Conservation (phyloP, 768 basidiomycete genomes). For the Rhizopogon rudus region DNA sequence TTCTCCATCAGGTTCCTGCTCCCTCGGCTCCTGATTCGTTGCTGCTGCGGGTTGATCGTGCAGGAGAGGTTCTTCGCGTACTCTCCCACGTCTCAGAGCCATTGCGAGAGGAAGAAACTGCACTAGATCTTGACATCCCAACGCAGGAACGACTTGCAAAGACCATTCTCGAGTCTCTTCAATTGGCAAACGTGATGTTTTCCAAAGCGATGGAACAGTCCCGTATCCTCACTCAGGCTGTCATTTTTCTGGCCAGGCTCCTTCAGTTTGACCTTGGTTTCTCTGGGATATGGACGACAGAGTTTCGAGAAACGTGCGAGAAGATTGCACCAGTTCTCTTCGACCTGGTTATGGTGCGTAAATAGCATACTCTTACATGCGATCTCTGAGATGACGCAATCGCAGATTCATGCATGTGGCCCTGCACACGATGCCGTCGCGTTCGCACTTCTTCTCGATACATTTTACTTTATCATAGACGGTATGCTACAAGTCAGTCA, state of each 20-base stretch:
- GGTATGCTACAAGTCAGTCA: conserved; percentile 36
- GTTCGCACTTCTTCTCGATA: conserved; percentile 69
- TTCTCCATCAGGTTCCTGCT: conserved; percentile 34
- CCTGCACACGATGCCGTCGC: conserved; percentile 47
- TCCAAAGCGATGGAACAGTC: conserved; percentile 15
- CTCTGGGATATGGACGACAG: conserved; percentile 49
- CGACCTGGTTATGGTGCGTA: conserved; percentile 47
- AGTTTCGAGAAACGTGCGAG: conserved; percentile 41
- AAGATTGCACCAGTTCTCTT: conserved; percentile 41
- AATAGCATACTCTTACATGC: conserved; percentile 2
- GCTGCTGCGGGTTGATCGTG: conserved; percentile 41
- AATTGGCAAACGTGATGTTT: conserved; percentile 33
- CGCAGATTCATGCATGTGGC: conserved; percentile 54
- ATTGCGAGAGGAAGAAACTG: conserved; percentile 43
- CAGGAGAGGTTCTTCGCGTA: conserved; percentile 66
- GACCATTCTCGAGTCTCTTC: conserved; percentile 43
- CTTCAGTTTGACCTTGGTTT: conserved; percentile 74
- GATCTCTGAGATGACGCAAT: conserved; percentile 3
- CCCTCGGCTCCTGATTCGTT: conserved; percentile 24
- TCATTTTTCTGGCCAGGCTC: conserved; percentile 59
- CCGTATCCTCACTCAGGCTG: conserved; percentile 31
- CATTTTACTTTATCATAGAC: conserved; percentile 67
- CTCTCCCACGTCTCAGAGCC: conserved; percentile 67
- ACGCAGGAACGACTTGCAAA: conserved; percentile 54
- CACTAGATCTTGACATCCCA: conserved; percentile 42